Conservation (phyloP, 2,329 filamentous ascomycete species). For the Paraconiothyrium brasiliense region DNA sequence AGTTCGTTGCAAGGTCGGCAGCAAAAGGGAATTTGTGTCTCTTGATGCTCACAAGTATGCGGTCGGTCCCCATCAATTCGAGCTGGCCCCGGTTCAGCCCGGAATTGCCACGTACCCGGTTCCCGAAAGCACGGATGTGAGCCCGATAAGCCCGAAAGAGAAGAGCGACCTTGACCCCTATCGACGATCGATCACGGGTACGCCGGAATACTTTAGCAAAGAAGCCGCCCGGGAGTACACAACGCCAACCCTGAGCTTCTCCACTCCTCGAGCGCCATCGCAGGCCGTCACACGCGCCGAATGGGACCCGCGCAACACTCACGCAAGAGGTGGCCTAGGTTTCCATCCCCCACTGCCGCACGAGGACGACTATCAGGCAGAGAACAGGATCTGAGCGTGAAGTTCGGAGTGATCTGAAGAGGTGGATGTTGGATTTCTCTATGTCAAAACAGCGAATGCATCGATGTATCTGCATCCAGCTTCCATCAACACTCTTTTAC, state of each 20-base stretch:
- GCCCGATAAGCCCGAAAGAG: constrained; percentile 24
- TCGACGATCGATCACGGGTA: constrained; percentile 33
- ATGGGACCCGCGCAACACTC: constrained; percentile 49
- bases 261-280: constrained; percentile 51
- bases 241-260: constrained; percentile 53
- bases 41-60: constrained; percentile 70
- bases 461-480: neutral
- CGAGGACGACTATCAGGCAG: constrained; percentile 31
- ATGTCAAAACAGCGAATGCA: too few relatives aligned
- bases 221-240: constrained; percentile 51
- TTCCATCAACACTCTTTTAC: neutral
- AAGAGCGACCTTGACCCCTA: constrained; percentile 34
- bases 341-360: constrained; percentile 44
- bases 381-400: constrained; percentile 41
- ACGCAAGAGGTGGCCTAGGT: constrained; percentile 52
- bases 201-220: constrained; percentile 48
- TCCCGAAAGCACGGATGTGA: constrained; percentile 40
- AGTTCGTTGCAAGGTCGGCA: constrained; percentile 57
- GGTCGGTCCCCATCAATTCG: constrained; percentile 44
- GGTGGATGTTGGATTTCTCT: neutral
- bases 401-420: neutral
- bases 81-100: constrained; percentile 44
- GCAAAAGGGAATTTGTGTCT: constrained; percentile 85
- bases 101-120: constrained; percentile 30
- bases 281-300: constrained; percentile 37